Evolutionary conservation across 495 filamentous ascomycete species (phyloP), one percentile per base, ranked within the genome.

Genomic region (Clavariopsis aquatica): DNA sequence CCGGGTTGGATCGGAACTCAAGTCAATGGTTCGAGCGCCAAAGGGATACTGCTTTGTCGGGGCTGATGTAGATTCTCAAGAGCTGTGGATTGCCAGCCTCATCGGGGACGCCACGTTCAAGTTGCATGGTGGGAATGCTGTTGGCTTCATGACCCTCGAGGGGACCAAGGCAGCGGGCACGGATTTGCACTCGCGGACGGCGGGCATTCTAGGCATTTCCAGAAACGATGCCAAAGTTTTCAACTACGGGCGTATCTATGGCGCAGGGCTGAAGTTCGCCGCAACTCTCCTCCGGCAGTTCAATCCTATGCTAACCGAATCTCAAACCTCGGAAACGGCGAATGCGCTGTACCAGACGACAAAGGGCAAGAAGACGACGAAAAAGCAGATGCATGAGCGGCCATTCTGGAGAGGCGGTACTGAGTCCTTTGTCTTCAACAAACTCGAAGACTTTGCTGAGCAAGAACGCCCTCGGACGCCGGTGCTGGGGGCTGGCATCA

Each of bases 71-170:
- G 94, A 99, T 71, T 97, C 93, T n/a, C 88, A 99, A 74, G 94
- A 99, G 76, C 82, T 99, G 29, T 99, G 94, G 94, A 99, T 99
- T 70, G 94, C 94, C 7, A 93, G 90, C 75, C 82, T 99, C 4
- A 85, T 99, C 29, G 94, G 94, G 22, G 94, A 99, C 76, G 88
- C 94, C 13, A 89, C 92, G 56, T 98, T 99, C 75, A 86, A 88
- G 66, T 78, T 98, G 1, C 94, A 99, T 66, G 94, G 94, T 60
- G 95, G 94, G 51, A 96, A 96, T 69, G 95, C 94, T 4, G 88
- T 98, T 57, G 94, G 95, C 8, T 99, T 99, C 79, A 99, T 99
- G 94, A 98, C 95, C 1, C 78, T 99, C 17, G 94, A 99, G 75
- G 94, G 94, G 7, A 93, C 91, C 52, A 98, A 97, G 75, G 85